Percentiles rank a stretch among this genome's conserved stretches.
Conservation (phyloP, 805 yeast genomes). For the Wickerhamomyces rabaulensis region DNA sequence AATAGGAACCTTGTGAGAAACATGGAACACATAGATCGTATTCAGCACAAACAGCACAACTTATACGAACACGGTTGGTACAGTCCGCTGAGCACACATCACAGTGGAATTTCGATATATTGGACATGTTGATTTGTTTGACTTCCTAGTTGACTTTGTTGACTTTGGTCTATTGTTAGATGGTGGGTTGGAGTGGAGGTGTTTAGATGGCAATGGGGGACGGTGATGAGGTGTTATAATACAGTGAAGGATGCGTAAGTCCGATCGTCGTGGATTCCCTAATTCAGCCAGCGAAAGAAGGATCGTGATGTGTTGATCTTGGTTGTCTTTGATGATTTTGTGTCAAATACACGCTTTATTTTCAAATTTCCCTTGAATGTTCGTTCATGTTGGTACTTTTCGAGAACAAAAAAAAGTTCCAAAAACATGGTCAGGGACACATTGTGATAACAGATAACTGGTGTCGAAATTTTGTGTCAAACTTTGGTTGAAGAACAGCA, state of each 20-base stretch:
- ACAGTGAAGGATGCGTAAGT: not conserved
- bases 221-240: not conserved
- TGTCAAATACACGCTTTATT: not conserved
- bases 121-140: conserved; percentile 17
- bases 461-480: not conserved
- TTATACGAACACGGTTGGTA: conserved; percentile 82
- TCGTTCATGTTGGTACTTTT: not conserved
- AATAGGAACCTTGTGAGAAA: conserved; percentile 74
- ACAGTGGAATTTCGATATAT: conserved; percentile 65
- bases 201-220: not conserved
- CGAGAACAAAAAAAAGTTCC: conserved; percentile 3
- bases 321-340: not conserved
- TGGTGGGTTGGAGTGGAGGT: not conserved
- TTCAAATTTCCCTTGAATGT: not conserved
- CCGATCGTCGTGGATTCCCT: not conserved
- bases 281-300: not conserved
- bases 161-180: too few species aligned
- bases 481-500: too few species aligned
- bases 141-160: not conserved
- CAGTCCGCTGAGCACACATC: conserved; percentile 97
- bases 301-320: not conserved
- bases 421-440: not conserved
- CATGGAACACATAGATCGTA: conserved; percentile 98
- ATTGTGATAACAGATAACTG: not conserved
- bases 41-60: conserved; percentile 89